Base-by-base conservation (phyloP, 228 moss, liverwort and hornwort species). In the Sphagnum magellanicum region DNA sequence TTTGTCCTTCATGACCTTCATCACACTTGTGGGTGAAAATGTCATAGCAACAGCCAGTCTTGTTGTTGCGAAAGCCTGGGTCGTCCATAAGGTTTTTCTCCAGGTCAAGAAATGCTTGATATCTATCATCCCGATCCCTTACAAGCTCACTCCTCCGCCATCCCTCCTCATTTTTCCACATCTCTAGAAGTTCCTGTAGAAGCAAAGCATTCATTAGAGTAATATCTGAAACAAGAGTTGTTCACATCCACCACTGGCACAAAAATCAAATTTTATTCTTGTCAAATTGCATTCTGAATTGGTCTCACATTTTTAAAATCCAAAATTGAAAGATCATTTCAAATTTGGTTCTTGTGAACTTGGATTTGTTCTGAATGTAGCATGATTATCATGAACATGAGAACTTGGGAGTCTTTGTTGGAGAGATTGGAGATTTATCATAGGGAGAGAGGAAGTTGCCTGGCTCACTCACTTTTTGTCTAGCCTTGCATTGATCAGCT, bases 41-140 rank as follows among this genome's bases (percentile, higher is more conserved):
- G 71, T 82, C 73, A 64, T 86, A 86, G 16, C 77, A 74, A 32
- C 70, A 75, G 0, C 77, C 79, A 0, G 71, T 82, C 50, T 73
- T 73, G 13, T 86, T 86, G 50, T 86, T 86, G 65, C 82, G 75
- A 13, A 86, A 86, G 6, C 86, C 82, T 0, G 82, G 86, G 48
- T 74, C 52, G 16, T 47, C 72, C 15, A 49, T 73, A 10, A 77
- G 67, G 5, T 86, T 77, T 70, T 75, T 74, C 5, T 77, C 75
- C 32, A 71, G 68, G 61, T 86, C 77, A 9, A 16, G 5, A 64
- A 64, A 82, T 6, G 82, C 79, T 49, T 82, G 48, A 73, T 73
- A 82, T 6, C 79, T 6, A 4, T 78, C 77, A 6, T 86, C 79
- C 49, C 82, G 60, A 67, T 75, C 81, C 48, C 67, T 53, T 13